Evolutionary conservation across 2,329 filamentous ascomycete genomes (phyloP).

Genomic region (Fusarium praegraminearum): DNA sequence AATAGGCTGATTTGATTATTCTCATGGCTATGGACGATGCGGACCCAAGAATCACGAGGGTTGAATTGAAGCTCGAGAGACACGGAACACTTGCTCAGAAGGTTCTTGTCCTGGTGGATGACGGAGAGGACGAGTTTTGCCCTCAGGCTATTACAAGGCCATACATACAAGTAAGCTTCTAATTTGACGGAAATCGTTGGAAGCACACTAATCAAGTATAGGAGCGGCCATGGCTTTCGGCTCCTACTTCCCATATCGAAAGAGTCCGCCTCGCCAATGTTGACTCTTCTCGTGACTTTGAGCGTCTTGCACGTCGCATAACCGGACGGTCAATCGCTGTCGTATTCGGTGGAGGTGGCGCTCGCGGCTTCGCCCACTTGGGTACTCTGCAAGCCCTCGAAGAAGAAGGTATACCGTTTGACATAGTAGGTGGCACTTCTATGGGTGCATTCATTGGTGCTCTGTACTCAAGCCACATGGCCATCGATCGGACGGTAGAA

Average conservation of each 20-base stretch:
- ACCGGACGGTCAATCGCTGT: background rate
- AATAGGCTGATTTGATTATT: background rate
- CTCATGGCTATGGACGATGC: background rate
- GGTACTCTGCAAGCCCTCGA: background rate
- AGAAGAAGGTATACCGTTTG: background rate
- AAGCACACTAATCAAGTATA: background rate
- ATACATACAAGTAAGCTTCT: background rate
- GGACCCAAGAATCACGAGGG: background rate
- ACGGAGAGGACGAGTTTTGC: background rate
- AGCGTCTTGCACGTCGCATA: background rate
- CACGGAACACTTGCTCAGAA: background rate
- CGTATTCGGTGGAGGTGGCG: background rate
- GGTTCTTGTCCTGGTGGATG: background rate
- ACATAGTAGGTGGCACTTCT: background rate
- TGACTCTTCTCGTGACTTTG: background rate
- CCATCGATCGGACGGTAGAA: background rate
- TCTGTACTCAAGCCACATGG: background rate
- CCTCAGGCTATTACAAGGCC: background rate
- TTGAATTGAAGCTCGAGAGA: background rate
- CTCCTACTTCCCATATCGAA: background rate
- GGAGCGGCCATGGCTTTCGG: background rate
- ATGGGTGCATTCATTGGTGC: background rate
- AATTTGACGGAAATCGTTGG: accelerated
- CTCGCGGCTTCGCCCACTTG: background rate
- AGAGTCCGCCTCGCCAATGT: background rate